Evolutionary conservation across 2,329 filamentous ascomycete species (phyloP).

Genomic region (Botrytis aclada): DNA sequence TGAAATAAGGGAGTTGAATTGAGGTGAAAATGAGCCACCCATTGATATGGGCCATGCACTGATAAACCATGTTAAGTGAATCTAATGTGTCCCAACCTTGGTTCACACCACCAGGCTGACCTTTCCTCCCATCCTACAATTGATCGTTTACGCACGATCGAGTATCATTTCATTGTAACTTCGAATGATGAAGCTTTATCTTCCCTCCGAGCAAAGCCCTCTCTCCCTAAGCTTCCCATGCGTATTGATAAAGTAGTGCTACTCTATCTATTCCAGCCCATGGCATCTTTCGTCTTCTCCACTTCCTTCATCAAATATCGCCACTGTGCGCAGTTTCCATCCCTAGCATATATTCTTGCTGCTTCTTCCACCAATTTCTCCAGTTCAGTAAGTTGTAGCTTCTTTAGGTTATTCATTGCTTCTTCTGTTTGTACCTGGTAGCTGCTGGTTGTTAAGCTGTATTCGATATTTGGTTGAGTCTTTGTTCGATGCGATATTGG

Average conservation of each 20-base stretch:
- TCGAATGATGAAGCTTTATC: background rate
- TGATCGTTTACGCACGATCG: background rate
- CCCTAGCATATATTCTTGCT: background rate
- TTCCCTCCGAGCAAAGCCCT: background rate
- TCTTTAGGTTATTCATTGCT: background rate
- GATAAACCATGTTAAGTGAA: too few species aligned
- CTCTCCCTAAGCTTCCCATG: background rate
- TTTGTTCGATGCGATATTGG: too few species aligned
- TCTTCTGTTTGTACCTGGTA: background rate
- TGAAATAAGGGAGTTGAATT: too few species aligned
- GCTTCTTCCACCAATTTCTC: background rate
- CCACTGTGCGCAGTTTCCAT: background rate
- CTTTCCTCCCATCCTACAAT: background rate
- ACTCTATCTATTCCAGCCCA: conserved; percentile 2
- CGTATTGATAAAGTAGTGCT: background rate
- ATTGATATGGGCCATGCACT: too few species aligned
- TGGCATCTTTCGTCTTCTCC: background rate
- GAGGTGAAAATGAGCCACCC: too few species aligned
- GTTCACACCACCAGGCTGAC: background rate
- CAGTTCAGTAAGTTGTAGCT: background rate
- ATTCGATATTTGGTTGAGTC: background rate
- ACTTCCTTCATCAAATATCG: background rate
- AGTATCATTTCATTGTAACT: background rate
- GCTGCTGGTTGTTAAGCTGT: background rate
- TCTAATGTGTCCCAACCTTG: background rate